Evolutionary conservation across 805 yeast genomes (phyloP), one percentile per base, ranked within the genome.

Genomic region (Yarrowia sp.): DNA sequence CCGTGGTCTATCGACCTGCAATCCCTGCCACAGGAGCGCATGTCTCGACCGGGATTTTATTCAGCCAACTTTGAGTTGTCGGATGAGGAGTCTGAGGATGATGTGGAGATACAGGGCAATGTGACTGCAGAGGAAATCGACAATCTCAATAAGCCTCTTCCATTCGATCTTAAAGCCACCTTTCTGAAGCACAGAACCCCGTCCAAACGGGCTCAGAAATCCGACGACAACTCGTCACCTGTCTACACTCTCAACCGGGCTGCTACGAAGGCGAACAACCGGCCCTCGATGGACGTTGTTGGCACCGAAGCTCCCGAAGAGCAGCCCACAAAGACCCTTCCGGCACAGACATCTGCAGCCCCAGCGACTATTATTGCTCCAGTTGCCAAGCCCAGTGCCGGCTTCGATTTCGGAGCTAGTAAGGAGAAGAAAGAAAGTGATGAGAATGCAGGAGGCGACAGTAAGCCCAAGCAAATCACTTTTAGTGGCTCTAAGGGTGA

Each of bases 71-170:
- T 54, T n/a, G 61, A 54, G 46, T 14, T 58, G 6, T 41, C 49
- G 32, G 63, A 58, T 30, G 51, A 38, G n/a, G 59, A 54, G n/a
- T 56, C 62, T 3, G 49, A 38, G 17, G 61, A 56, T 11, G 59
- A 51, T 9, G 21, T 3, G 1, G 58, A 32, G 14, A 30, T 6
- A 1, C 21, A 32, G 41, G 59, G 22, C 17, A 51, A 51, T 9
- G 46, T 38, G 46, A 54, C 46, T 3, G 40, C 33, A 9, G 63
- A 30, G 32, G 63, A 58, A 19, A 14, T 58, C 22, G 24, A 58
- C 28, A 22, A n/a, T 8, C 38, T 58, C 9, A 19, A 28, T 32
- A 41, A 43, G 10, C 61, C 61, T 12, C 46, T 38, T 17, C 51
- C 41, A 4, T 32, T 41, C 22, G 63, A 58, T 19, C 49, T 54